Base-by-base conservation (phyloP, 1,284 basidiomycete genomes). In the Rhodotorula sp. region DNA sequence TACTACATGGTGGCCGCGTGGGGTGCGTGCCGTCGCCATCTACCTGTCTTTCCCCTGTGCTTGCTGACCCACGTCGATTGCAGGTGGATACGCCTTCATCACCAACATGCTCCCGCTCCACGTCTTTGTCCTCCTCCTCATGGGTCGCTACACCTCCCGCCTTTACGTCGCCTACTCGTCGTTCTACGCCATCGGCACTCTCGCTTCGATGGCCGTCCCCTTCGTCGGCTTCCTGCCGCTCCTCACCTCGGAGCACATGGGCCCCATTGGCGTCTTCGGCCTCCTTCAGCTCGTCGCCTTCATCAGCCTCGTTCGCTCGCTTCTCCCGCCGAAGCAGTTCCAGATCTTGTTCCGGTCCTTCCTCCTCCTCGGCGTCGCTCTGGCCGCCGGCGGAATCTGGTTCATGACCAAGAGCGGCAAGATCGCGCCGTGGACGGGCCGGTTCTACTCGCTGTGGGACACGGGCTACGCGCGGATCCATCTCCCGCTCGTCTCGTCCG, bases 1-100 rank as follows among this genome's bases (percentile, higher is more conserved):
- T 98, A 97, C 77, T 99, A 98, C 87, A 99, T 99, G 97, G 97
- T 99, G 23, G 96, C 97, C 61, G 97, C 97, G 19, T 99, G 97
- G 97, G 97, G 97, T 90, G 75, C 72, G 87, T 82, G 49, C 34
- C 60, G 16, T 45, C 17, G 42, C 25, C 4, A 16, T 7, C 27
- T 27, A 4, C 61, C 44, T 16, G 25, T 21, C 34, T 49, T 12
- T 7, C 54, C 23, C 59, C 0, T 23, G 13, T 27, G 23, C 5
- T 4, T 23, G 21, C 68, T 68, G 66, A 72, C 55, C 62, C 10
- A 1, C 45, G 5, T 8, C 17, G 1, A 23, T 42, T 19, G 56
- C 77, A 91, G 90, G 90, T 85, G 97, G 97, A 76, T 99, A 99
- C 83, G 97, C 93, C 2, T 99, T 99, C 86, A 99, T 99, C 83